phyloP scores from a whole-genome alignment of 495 filamentous ascomycete genomes.

The Aspergillus indologenus region DNA sequence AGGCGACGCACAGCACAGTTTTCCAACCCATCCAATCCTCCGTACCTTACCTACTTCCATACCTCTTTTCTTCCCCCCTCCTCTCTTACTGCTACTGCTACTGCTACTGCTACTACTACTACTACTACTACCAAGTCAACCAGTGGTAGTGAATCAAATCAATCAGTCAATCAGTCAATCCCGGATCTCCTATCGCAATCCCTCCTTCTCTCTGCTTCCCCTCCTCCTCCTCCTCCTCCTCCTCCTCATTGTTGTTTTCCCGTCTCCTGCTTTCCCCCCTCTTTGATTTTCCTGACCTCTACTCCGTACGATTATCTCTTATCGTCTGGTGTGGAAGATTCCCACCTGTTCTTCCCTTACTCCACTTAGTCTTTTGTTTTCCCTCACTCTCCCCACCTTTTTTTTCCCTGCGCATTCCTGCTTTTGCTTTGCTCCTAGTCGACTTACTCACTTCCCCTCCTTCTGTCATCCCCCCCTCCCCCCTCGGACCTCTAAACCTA shows the following conservation, averaged over 20 bases:
- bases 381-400: neutral
- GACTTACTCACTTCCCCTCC: neutral
- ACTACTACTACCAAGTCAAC: neutral
- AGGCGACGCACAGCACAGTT: neutral
- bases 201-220: neutral
- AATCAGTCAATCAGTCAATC: too few relatives aligned
- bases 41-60: slow-evolving; percentile 2
- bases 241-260: neutral
- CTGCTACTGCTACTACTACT: neutral
- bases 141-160: neutral
- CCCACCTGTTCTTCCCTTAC: neutral
- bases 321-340: neutral
- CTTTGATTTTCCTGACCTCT: neutral
- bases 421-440: neutral
- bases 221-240: neutral
- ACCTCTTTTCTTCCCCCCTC: neutral
- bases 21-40: neutral
- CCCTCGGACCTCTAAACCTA: neutral
- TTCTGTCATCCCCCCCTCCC: neutral
- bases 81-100: neutral
- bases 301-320: neutral
- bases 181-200: neutral
- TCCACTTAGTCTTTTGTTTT: neutral
- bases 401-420: neutral
- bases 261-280: neutral